Evolutionary conservation across 306 rosid genomes (phyloP), one percentile per base, ranked within the genome.

Genomic region (Vigna hirtella): DNA sequence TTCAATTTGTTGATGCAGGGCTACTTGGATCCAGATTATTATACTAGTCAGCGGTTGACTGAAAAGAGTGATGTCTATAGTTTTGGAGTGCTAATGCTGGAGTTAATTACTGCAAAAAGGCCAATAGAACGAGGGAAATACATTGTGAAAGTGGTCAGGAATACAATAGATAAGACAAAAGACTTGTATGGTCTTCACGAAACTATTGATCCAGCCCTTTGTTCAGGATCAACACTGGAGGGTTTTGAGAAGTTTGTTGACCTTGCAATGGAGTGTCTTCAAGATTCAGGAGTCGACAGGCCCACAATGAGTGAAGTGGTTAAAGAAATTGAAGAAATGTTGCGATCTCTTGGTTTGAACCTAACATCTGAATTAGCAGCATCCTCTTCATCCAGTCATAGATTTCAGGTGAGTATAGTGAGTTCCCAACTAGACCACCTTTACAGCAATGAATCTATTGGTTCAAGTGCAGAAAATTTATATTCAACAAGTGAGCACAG

Each of bases 51-150:
- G 14, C 73, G 20, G 24, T 22, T 82, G 69, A 76, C 88, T 0
- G 89, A 89, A 77, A 91, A 91, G 86, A 89, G 90, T 58, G 93
- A 91, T 77, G 91, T 91, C 2, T 87, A 89, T 50, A 86, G 93
- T 59, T 91, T 89, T 34, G 91, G 93, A 30, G 91, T 91, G 43
- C 59, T 91, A 51, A 70, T 87, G 89, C 14, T 91, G 52, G 96
- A 91, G 82, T 30, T 87, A 64, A 72, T 91, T 55, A 89, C 96
- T 2, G 86, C 90, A 13, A 86, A 51, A 67, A 82, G 34, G 67
- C 90, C 96, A 17, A 84, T 89, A 48, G 87, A 87, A 36, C 70
- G 16, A 43, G 93, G 93, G 30, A 81, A 78, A 64, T 81, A 82
- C 16, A 81, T 91, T 9, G 96, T 85, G 75, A 84, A 30, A 77